phyloP scores from a whole-genome alignment of 129 eudicot genomes.

The Tanacetum coccineum region DNA sequence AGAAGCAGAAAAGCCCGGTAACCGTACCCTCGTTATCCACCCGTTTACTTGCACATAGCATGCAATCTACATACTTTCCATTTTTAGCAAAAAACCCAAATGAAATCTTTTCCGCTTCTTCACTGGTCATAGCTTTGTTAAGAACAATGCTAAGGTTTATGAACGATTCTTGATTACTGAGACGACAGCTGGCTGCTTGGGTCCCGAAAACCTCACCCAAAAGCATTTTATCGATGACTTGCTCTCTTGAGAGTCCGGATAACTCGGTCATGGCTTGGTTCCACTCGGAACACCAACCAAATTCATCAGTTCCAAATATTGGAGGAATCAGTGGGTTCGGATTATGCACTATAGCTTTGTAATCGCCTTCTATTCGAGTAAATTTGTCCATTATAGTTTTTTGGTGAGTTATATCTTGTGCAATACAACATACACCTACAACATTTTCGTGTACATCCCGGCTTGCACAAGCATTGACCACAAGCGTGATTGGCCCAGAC shows the following conservation, averaged over 20 bases:
- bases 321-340: constrained; percentile 94
- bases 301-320: constrained; percentile 93
- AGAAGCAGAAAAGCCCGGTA: constrained; percentile 84
- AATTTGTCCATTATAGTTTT: constrained; percentile 91
- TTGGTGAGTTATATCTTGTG: constrained; percentile 83
- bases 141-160: constrained; percentile 71
- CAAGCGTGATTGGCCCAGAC: constrained; percentile 62
- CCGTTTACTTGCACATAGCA: constrained; percentile 75
- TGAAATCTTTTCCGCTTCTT: constrained; percentile 59
- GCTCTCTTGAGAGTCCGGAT: constrained; percentile 61
- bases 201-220: constrained; percentile 93
- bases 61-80: constrained; percentile 70
- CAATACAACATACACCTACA: constrained; percentile 86
- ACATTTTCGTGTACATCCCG: constrained; percentile 61
- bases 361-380: constrained; percentile 91
- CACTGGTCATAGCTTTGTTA: constrained; percentile 74
- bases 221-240: constrained; percentile 84
- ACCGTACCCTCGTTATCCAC: constrained; percentile 64
- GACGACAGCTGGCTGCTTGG: constrained; percentile 57
- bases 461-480: constrained; percentile 91
- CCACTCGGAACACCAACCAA: constrained; percentile 99
- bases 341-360: constrained; percentile 81
- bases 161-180: constrained; percentile 72
- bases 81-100: constrained; percentile 63
- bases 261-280: constrained; percentile 84